A percentile compares a stretch with the other conserved stretches of the same genome.
phyloP scores from a whole-genome alignment of 106 monocot genomes.

The Chionographis japonica region DNA sequence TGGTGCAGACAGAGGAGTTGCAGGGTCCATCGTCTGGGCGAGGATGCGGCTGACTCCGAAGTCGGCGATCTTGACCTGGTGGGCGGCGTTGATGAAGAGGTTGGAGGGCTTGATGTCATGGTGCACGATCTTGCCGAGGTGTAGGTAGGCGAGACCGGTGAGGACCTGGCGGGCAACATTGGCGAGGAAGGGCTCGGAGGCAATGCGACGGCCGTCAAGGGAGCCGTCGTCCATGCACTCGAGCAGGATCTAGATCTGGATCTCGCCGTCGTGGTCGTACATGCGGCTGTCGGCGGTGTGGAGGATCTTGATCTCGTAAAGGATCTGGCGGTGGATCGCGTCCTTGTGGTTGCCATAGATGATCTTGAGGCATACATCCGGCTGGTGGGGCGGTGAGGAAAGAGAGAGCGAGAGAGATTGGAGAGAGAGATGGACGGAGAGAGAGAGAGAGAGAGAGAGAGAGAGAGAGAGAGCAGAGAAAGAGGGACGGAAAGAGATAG shows the following conservation, averaged over 20 bases:
- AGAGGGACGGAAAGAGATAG: too few relatives aligned
- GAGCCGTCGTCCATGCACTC: conserved; percentile 71
- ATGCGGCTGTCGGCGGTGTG: conserved; percentile 54
- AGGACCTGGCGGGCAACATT: conserved; percentile 54
- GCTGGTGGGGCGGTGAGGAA: conserved; percentile 37
- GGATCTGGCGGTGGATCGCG: conserved; percentile 52
- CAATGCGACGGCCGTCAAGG: conserved; percentile 44
- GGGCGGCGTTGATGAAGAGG: conserved; percentile 60
- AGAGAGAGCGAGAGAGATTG: too few relatives aligned
- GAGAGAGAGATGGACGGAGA: too few relatives aligned
- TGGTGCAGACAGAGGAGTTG: conserved; percentile 86
- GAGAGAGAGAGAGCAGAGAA: too few relatives aligned
- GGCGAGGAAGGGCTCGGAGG: conserved; percentile 38
- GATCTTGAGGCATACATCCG: conserved; percentile 50
- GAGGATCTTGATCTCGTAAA: conserved; percentile 70
- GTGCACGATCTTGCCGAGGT: conserved; percentile 72
- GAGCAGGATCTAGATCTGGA: conserved; percentile 68
- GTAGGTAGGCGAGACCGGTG: conserved; percentile 40
- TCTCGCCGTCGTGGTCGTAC: conserved; percentile 67
- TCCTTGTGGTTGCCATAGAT: conserved; percentile 70
- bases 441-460: too few relatives aligned
- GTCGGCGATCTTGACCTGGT: conserved; percentile 88
- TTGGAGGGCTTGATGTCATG: conserved; percentile 94
- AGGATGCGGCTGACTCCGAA: conserved; percentile 83
- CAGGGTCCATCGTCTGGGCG: too few relatives aligned